Percentiles rank a stretch among this genome's conserved stretches.
These are phyloP conservation scores for Penicillium nucicola DNA, from an alignment of 495 filamentous ascomycete species.

Conservation along the genomic window DNA sequence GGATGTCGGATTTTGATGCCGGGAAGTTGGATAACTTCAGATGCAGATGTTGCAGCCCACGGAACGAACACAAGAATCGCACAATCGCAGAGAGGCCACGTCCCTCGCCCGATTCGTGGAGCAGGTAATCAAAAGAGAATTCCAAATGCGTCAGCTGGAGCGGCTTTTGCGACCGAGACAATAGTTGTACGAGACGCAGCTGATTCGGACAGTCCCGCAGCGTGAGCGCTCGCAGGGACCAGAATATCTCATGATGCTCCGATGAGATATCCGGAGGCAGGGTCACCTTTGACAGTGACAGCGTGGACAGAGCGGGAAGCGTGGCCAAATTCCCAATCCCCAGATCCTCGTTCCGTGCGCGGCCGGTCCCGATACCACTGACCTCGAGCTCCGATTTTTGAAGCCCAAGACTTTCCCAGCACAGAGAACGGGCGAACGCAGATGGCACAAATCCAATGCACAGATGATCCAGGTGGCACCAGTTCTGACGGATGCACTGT, in stretches of 20 bases:
- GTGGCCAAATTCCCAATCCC: too few species aligned
- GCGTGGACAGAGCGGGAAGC: too few species aligned
- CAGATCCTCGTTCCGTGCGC: too few species aligned
- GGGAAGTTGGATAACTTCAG: slow-evolving; percentile 5
- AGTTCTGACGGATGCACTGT: slow-evolving; percentile 4
- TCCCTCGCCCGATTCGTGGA: too few species aligned
- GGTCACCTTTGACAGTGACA: too few species aligned
- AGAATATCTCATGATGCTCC: background rate
- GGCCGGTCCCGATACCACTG: too few species aligned
- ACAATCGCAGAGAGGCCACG: background rate
- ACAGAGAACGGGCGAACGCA: background rate
- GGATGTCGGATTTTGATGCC: background rate
- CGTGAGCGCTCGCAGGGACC: background rate
- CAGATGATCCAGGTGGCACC: background rate
- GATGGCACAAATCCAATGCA: background rate
- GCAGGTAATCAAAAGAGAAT: background rate
- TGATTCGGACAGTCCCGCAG: background rate
- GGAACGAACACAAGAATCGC: background rate
- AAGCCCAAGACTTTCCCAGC: too few species aligned
- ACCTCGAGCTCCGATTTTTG: background rate
- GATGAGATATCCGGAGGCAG: too few species aligned
- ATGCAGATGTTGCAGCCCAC: background rate
- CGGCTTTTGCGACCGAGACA: background rate
- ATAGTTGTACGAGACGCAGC: background rate
- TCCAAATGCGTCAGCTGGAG: background rate